These are phyloP conservation scores for Centaurea solstitialis DNA, from an alignment of 129 eudicot species.

Conservation along the genomic window DNA sequence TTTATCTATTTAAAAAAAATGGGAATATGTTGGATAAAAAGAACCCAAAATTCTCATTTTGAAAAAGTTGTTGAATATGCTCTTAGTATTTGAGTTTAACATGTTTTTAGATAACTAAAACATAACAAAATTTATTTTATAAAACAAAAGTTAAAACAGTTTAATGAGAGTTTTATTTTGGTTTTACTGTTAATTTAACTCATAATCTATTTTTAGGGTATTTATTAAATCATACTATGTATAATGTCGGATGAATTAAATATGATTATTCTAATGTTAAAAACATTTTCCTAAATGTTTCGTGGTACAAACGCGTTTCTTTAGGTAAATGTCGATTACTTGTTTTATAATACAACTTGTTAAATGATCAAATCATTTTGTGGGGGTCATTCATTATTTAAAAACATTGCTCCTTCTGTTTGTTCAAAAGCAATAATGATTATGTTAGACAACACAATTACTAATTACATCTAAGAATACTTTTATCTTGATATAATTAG, in stretches of 20 bases:
- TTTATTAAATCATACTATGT: neutral
- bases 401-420: constrained; percentile 8
- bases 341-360: neutral
- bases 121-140: no score
- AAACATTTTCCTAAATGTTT: neutral
- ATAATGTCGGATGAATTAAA: neutral
- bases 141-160: neutral
- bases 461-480: constrained; percentile 7
- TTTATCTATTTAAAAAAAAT: no score
- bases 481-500: neutral
- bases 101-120: no score
- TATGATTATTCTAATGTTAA: neutral
- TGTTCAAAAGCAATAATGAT: constrained; percentile 29
- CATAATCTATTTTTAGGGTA: neutral
- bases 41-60: neutral
- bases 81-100: no score
- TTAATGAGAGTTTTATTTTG: neutral
- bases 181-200: neutral
- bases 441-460: constrained; percentile 17
- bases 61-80: no score
- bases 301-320: neutral
- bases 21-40: no score
- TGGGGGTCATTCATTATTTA: constrained; percentile 1
- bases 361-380: constrained; percentile 7
- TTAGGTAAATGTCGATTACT: neutral